Evolutionary conservation across 805 yeast species (phyloP).

Genomic region (Yarrowia yakushimensis): DNA sequence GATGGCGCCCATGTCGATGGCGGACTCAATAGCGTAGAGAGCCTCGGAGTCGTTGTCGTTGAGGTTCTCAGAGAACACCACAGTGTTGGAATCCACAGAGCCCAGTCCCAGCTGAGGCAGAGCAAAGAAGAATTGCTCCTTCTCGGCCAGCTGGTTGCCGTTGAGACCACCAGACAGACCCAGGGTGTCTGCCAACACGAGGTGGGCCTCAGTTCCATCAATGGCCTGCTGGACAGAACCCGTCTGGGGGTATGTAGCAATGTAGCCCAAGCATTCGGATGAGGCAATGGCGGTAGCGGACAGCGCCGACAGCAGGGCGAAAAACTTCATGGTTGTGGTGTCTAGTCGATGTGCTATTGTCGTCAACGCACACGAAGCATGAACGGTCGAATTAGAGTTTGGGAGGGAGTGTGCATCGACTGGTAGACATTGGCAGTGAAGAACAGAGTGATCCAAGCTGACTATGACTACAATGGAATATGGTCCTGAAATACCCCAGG

Average conservation of each 20-base stretch:
- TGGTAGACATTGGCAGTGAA: no score
- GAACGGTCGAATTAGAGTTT: neutral
- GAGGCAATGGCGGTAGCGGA: constrained; percentile 11
- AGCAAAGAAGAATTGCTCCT: constrained; percentile 16
- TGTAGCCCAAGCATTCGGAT: constrained; percentile 5
- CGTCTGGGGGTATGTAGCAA: constrained; percentile 6
- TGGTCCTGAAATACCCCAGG: neutral
- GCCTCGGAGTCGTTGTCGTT: neutral
- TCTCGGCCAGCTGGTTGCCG: constrained; percentile 11
- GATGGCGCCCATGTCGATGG: neutral
- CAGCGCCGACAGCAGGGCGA: constrained; percentile 17
- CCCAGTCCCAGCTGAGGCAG: constrained; percentile 11
- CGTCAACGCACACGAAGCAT: constrained; percentile 22
- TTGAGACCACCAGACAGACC: constrained; percentile 18
- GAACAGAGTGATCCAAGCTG: no score
- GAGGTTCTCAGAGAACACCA: neutral
- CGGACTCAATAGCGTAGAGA: constrained; percentile 11
- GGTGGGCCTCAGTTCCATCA: constrained; percentile 14
- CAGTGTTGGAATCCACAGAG: neutral
- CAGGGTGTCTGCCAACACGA: constrained; percentile 20
- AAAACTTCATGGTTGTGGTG: constrained; percentile 13
- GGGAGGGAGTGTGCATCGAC: neutral
- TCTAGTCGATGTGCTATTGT: constrained; percentile 2
- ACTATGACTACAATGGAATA: neutral
- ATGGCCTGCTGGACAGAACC: neutral